Conservation (phyloP, 192 early-diverging fungal genomes). For the Diversispora eburnea region DNA sequence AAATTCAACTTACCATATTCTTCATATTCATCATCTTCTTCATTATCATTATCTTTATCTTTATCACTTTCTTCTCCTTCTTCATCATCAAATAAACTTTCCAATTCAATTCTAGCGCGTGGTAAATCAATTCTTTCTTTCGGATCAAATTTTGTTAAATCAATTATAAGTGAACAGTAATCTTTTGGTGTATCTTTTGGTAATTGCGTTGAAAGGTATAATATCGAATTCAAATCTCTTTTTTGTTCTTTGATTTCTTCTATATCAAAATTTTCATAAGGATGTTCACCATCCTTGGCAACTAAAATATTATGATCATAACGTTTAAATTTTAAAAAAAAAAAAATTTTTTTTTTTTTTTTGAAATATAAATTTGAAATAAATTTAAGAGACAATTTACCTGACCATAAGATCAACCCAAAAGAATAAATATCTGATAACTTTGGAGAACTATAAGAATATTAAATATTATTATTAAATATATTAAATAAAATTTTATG, state of each 20-base stretch:
- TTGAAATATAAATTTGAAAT: not conserved
- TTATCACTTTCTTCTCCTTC: too few relatives aligned
- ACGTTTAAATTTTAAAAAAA: not conserved
- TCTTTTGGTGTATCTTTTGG: not conserved
- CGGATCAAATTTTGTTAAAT: constrained; percentile 16
- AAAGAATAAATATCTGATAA: constrained; percentile 25
- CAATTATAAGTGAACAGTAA: constrained; percentile 2
- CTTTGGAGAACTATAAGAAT: constrained; percentile 14
- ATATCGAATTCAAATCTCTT: not conserved
- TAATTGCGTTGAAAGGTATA: not conserved
- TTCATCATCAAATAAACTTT: constrained; percentile 18
- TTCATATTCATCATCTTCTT: not conserved
- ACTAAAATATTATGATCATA: constrained; percentile 1
- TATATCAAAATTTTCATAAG: constrained; percentile 13
- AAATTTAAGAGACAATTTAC: not conserved
- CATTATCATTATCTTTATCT: not conserved
- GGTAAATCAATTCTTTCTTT: not conserved
- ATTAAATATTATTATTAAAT: not conserved
- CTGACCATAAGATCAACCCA: constrained; percentile 26
- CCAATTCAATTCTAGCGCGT: constrained; percentile 17
- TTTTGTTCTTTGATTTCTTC: constrained; percentile 25
- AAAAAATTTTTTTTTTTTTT: too few relatives aligned
- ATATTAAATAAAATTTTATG: not conserved
- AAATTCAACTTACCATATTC: too few relatives aligned
- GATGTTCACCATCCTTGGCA: constrained; percentile 16